Base-by-base conservation (phyloP, 2,329 filamentous ascomycete genomes). In the Endoconidiophora laricicola region DNA sequence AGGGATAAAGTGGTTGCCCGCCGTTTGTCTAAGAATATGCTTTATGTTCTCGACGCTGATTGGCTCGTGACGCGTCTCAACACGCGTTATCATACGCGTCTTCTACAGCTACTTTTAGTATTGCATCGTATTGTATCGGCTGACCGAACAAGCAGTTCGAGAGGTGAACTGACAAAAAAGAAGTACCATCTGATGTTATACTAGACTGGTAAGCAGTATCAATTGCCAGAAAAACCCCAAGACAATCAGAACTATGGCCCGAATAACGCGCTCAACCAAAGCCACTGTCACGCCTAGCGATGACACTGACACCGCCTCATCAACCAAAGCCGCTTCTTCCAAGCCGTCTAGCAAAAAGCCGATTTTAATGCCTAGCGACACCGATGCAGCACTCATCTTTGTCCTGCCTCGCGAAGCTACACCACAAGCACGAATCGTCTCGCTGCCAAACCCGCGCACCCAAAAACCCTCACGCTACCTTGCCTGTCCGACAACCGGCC, bases 371-470 rank as follows among this genome's bases (percentile, higher is more conserved):
- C 62, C 63, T 44, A 59, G 61, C 9, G 56, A 62, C 22, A 72
- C 67, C 6, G 39, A 66, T 73, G 7, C 69, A 72, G 2, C 72
- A 70, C 26, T 9, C 49, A 60, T 83, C 44, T 78, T 83, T 60
- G 69, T 83, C 52, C 64, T 83, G 4, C 79, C 79, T 12, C 68
- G 66, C n/a, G 65, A 67, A 54, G 69, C 73, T 12, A 70, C 66
- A 0, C 52, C 66, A n/a, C 66, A 72, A 3, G 72, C 78, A 20
- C 72, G 71, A 49, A 73, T 83, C 49, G 65, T 80, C 47, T 73
- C 72, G 1, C 67, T 83, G 37, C 70, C 73, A 18, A 71, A 82
- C 56, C 78, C 79, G 3, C 70, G 76, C 57, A 70, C 71, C 56
- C 62, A 62, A 16, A 70, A 66, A 29, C 71, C 74, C 2, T 68